Conservation (phyloP, 768 basidiomycete species). For the Suillus ampliporus region DNA sequence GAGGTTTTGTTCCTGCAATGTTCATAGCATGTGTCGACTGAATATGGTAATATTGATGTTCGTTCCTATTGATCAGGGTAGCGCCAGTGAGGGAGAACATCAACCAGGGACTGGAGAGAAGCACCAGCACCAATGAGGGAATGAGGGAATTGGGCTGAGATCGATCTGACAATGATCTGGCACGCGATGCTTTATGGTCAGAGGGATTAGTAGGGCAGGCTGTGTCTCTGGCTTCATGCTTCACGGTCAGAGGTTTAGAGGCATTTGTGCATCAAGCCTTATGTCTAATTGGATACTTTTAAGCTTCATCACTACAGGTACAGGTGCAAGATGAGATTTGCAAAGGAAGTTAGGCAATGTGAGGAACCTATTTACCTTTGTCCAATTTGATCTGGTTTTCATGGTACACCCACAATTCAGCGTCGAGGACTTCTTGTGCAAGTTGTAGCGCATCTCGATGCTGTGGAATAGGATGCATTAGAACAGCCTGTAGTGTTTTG, state of each 20-base stretch:
- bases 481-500: background rate
- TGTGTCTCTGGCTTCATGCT: background rate
- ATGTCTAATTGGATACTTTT: background rate
- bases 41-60: no score
- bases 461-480: background rate
- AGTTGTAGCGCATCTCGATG: background rate
- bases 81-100: background rate
- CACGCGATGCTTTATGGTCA: background rate
- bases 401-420: background rate
- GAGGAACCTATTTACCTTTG: background rate
- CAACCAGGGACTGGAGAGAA: background rate
- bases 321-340: background rate
- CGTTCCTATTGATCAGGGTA: no score
- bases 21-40: no score
- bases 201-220: no score
- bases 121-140: background rate
- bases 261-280: background rate
- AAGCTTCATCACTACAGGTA: background rate
- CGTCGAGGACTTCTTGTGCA: background rate
- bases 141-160: background rate
- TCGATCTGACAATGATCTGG: no score
- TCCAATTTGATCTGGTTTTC: background rate
- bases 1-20: no score
- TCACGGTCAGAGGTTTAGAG: background rate
- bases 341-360: background rate